These are phyloP conservation scores for Hirschfeldia incana DNA, from an alignment of 345 rosid genomes.

Conservation along the genomic window DNA sequence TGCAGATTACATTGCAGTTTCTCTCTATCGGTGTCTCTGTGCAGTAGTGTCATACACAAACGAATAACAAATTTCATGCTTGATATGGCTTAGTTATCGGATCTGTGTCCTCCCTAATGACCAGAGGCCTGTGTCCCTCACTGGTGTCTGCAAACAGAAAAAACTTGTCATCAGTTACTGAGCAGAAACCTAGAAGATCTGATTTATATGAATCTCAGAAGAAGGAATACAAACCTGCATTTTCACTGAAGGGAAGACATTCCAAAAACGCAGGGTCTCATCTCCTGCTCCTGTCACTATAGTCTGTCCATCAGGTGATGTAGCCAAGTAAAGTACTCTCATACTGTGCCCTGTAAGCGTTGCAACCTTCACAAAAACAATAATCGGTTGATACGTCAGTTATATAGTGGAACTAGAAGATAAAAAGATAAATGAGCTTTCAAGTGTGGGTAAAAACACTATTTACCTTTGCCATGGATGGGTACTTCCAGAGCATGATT, in stretches of 20 bases:
- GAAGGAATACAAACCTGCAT: slow-evolving; percentile 52
- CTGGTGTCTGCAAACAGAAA: slow-evolving; percentile 61
- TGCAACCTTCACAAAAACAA: slow-evolving; percentile 53
- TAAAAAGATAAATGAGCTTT: neutral
- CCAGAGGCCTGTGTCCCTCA: slow-evolving; percentile 94
- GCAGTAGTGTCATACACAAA: neutral
- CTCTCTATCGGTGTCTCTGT: neutral
- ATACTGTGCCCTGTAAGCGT: slow-evolving; percentile 89
- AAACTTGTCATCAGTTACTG: neutral
- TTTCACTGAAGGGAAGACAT: slow-evolving; percentile 83
- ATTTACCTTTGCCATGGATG: slow-evolving; percentile 82
- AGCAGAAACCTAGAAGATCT: neutral
- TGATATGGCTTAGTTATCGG: neutral
- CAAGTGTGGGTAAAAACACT: neutral
- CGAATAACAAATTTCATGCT: neutral
- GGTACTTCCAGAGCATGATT: slow-evolving; percentile 97
- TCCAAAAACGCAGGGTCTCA: slow-evolving; percentile 93
- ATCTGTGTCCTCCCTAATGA: slow-evolving; percentile 47
- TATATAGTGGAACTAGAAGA: neutral
- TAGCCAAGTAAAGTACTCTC: slow-evolving; percentile 92
- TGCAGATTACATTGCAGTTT: slow-evolving; percentile 34
- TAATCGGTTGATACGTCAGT: neutral
- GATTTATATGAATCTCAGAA: neutral
- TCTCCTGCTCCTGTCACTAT: slow-evolving; percentile 99
- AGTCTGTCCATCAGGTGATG: slow-evolving; percentile 96